Conservation (phyloP, 2,329 filamentous ascomycete genomes). For the Coniochaeta sp. region DNA sequence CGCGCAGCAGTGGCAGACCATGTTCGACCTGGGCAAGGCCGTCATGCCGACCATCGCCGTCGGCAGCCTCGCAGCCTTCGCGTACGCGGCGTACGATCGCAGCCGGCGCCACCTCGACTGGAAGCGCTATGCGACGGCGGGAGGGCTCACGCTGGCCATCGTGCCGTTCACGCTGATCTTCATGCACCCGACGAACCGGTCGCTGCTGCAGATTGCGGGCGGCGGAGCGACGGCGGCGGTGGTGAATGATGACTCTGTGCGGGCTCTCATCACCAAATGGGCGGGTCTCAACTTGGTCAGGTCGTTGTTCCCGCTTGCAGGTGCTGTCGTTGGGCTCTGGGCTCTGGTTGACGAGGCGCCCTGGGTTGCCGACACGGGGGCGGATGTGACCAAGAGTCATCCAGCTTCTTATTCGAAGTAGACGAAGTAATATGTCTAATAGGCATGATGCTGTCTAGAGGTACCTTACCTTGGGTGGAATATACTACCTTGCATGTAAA, state of each 20-base stretch:
- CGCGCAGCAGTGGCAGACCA: slow-evolving; percentile 26
- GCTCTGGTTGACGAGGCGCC: slow-evolving; percentile 12
- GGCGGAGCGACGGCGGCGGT: slow-evolving; percentile 6
- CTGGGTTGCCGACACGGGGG: slow-evolving; percentile 7
- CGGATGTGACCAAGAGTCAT: slow-evolving; percentile 7
- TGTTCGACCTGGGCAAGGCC: slow-evolving; percentile 27
- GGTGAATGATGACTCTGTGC: slow-evolving; percentile 16
- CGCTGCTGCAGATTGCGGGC: slow-evolving; percentile 16
- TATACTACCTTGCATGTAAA: too few species aligned
- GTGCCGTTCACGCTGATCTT: slow-evolving; percentile 30
- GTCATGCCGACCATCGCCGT: slow-evolving; percentile 28
- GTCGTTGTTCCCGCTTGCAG: slow-evolving; percentile 17
- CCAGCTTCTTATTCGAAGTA: not conserved
- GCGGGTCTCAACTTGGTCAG: slow-evolving; percentile 16
- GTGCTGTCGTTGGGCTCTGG: slow-evolving; percentile 21
- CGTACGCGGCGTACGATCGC: slow-evolving; percentile 27
- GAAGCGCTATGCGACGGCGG: slow-evolving; percentile 25
- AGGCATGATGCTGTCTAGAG: too few species aligned
- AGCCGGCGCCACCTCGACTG: slow-evolving; percentile 19
- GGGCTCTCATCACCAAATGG: slow-evolving; percentile 19
- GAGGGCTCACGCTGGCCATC: slow-evolving; percentile 24
- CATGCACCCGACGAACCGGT: slow-evolving; percentile 28
- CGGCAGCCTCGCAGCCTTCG: slow-evolving; percentile 23
- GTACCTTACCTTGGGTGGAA: too few species aligned
- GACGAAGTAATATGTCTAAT: too few species aligned